Evolutionary conservation across 768 basidiomycete genomes (phyloP), one percentile per base, ranked within the genome.

Genomic region (Galerina sulciceps): DNA sequence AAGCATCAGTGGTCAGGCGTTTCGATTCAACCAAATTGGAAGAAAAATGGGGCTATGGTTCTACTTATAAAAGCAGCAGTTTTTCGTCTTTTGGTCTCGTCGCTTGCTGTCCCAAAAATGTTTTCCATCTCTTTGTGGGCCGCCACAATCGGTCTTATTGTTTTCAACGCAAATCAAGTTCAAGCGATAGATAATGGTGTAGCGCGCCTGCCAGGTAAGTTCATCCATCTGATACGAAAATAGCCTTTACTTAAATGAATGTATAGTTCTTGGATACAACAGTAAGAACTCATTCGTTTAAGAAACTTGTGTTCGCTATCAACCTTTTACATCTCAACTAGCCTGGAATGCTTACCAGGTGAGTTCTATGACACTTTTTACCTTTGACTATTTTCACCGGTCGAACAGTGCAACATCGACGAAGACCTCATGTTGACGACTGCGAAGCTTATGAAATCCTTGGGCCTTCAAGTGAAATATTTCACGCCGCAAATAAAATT

Each of bases 321-420:
- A 14, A 31, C 8, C 26, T 31, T 8, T 8, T 31, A 31, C 8
- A 31, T 31, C 44, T 22, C 17, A 31, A 34, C 36, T 48, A 88
- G 87, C 87, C 6, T 89, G 87, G 87, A 88, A 89, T 67, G 87
- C 85, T 6, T 87, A 85, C 67, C 80, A 87, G 62, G 86, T 87
- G 59, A 50, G 75, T 64, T 20, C 6, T 14, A 31, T 17, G 15
- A 2, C 36, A 20, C 35, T 11, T 9, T n/a, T 26, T 42, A 17
- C 37, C 22, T 38, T 8, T 35, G 38, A 36, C 26, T 49, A 40
- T 26, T 50, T 43, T 53, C 13, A 11, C 41, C 38, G 26, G 2
- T 15, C 41, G 79, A 62, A 15, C 67, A 88, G 85, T 88, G 87
- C 67, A 75, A 81, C 64, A 87, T 88, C 63, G 72, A 85, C 60